These are phyloP conservation scores for Penicillium nordicum DNA, from an alignment of 2,329 filamentous ascomycete species.

Conservation along the genomic window DNA sequence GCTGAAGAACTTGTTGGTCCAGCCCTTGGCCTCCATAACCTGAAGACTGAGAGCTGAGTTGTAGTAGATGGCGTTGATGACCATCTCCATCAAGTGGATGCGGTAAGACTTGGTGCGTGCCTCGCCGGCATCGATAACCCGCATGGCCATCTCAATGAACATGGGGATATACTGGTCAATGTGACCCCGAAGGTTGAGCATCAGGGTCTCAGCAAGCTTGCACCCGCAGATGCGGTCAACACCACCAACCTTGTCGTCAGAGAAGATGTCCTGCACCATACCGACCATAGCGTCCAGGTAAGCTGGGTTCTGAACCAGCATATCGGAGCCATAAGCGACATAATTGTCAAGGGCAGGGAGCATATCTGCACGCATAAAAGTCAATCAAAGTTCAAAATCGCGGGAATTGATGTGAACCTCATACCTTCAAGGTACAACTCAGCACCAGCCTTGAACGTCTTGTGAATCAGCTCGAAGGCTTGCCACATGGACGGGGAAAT, in stretches of 20 bases:
- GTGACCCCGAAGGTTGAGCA: slow-evolving; percentile 86
- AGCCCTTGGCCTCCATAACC: slow-evolving; percentile 82
- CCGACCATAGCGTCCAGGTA: slow-evolving; percentile 86
- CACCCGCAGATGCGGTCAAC: slow-evolving; percentile 96
- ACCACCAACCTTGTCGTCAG: slow-evolving; percentile 84
- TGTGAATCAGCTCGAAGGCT: slow-evolving; percentile 93
- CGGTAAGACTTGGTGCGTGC: slow-evolving; percentile 88
- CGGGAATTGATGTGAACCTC: background rate
- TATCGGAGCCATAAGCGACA: slow-evolving; percentile 82
- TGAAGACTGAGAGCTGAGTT: slow-evolving; percentile 82
- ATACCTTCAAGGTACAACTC: slow-evolving; percentile 82
- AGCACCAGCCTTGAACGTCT: slow-evolving; percentile 93
- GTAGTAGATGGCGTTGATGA: slow-evolving; percentile 98
- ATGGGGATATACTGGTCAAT: slow-evolving; percentile 85
- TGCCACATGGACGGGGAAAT: slow-evolving; percentile 98
- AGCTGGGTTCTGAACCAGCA: slow-evolving; percentile 75
- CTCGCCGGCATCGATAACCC: slow-evolving; percentile 67
- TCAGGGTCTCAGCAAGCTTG: slow-evolving; percentile 94
- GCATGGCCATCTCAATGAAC: slow-evolving; percentile 88
- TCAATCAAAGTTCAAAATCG: background rate
- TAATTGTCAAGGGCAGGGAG: slow-evolving; percentile 97
- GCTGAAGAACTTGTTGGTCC: slow-evolving; percentile 99
- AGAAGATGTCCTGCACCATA: slow-evolving; percentile 95
- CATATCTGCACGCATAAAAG: slow-evolving; percentile 63
- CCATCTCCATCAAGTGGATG: slow-evolving; percentile 97